phyloP scores from a whole-genome alignment of 352 stramenopile species.

The Phytophthora uliginosa region DNA sequence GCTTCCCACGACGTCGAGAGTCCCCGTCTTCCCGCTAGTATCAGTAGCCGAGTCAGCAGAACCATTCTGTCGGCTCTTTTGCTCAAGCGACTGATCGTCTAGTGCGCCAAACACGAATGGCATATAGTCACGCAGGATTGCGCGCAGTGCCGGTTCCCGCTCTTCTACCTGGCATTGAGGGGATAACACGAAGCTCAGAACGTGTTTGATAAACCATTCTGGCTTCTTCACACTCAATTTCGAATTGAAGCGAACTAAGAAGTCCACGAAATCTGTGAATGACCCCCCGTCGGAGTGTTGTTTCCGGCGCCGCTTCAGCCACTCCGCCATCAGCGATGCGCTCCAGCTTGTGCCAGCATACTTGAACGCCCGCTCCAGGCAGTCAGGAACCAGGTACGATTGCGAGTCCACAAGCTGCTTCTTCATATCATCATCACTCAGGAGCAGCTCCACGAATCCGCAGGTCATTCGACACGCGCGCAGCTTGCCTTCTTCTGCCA shows the following conservation, averaged over 20 bases:
- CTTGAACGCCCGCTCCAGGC: constrained; percentile 62
- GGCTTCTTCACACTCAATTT: constrained; percentile 73
- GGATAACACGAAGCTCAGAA: constrained; percentile 66
- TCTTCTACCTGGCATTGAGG: constrained; percentile 36
- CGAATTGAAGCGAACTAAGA: constrained; percentile 53
- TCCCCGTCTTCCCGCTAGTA: constrained; percentile 9
- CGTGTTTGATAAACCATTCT: constrained; percentile 81
- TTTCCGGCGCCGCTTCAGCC: constrained; percentile 36
- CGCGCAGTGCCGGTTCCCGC: constrained; percentile 38
- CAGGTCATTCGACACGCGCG: constrained; percentile 48
- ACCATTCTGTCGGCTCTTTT: constrained; percentile 33
- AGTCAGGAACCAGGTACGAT: constrained; percentile 56
- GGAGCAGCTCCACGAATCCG: constrained; percentile 53
- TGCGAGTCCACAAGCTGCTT: constrained; percentile 33
- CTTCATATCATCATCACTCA: constrained; percentile 44
- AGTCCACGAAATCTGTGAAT: constrained; percentile 49
- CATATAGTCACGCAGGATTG: constrained; percentile 55
- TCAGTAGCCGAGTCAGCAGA: constrained; percentile 12
- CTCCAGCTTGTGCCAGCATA: constrained; percentile 50
- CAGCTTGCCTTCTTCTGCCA: constrained; percentile 58
- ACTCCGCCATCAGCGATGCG: constrained; percentile 46
- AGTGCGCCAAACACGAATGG: constrained; percentile 61
- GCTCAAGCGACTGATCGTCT: constrained; percentile 17
- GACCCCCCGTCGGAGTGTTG: constrained; percentile 13
- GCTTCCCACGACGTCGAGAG: constrained; percentile 33